phyloP scores from a whole-genome alignment of 768 basidiomycete species.

The Hericium alpestre region DNA sequence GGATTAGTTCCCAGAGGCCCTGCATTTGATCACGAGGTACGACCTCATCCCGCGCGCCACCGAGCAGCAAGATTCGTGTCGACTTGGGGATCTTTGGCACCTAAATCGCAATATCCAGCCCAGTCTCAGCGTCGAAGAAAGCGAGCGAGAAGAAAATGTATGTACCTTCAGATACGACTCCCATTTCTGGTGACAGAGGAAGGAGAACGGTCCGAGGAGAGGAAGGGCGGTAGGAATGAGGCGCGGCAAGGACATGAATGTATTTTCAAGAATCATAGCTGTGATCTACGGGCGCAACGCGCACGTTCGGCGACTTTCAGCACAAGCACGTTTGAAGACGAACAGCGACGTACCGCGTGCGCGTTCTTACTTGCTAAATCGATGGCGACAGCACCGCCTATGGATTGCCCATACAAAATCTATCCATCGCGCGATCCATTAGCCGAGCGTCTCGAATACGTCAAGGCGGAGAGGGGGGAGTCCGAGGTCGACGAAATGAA shows the following conservation, averaged over 20 bases:
- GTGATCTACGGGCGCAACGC: constrained; percentile 37
- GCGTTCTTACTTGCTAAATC: constrained; percentile 77
- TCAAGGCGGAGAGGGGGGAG: neutral
- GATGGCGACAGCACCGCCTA: constrained; percentile 89
- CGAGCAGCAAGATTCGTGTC: constrained; percentile 75
- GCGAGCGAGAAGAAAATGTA: constrained; percentile 23
- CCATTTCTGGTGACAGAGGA: constrained; percentile 85
- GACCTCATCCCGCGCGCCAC: constrained; percentile 61
- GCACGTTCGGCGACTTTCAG: neutral
- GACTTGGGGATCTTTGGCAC: constrained; percentile 42
- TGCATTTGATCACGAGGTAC: constrained; percentile 73
- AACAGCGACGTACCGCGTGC: constrained; percentile 35
- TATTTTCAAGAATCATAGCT: constrained; percentile 86
- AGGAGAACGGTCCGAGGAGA: constrained; percentile 57
- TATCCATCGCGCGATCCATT: constrained; percentile 17
- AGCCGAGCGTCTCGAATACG: neutral
- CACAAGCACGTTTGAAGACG: neutral
- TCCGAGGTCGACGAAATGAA: neutral
- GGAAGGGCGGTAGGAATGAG: constrained; percentile 80
- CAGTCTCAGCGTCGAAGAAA: constrained; percentile 24
- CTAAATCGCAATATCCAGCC: neutral
- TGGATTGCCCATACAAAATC: constrained; percentile 77
- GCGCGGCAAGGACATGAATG: constrained; percentile 75
- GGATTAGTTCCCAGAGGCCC: constrained; percentile 54
- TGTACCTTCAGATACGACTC: constrained; percentile 52